Conservation (phyloP, 2,329 filamentous ascomycete genomes). For the Neonectria hederae region DNA sequence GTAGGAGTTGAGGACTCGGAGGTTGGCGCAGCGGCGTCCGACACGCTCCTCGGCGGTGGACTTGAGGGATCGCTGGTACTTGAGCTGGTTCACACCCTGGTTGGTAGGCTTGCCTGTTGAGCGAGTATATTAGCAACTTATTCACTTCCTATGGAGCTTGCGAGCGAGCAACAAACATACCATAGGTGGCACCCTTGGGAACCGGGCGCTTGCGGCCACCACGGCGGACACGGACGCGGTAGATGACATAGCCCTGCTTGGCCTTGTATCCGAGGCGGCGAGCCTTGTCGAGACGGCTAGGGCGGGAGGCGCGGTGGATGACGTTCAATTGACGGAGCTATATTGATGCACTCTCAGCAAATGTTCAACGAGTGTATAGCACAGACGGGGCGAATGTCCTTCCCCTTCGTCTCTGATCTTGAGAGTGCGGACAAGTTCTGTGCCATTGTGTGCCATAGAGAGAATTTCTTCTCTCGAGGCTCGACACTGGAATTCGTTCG, state of each 20-base stretch:
- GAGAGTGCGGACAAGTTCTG: conserved; percentile 7
- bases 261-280: conserved; percentile 99
- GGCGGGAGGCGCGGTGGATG: conserved; percentile 98
- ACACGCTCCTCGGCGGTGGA: conserved; percentile 99
- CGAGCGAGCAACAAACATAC: conserved; percentile 62
- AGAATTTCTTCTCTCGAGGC: conserved; percentile 30
- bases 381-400: conserved; percentile 50
- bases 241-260: conserved; percentile 99
- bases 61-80: conserved; percentile 99
- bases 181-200: conserved; percentile 98
- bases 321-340: conserved; percentile 99
- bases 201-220: conserved; percentile 98
- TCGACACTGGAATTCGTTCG: conserved; percentile 23
- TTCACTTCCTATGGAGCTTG: neutral
- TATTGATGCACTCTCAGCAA: conserved; percentile 99
- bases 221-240: conserved; percentile 97
- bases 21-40: conserved; percentile 97
- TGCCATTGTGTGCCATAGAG: conserved; percentile 4
- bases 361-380: conserved; percentile 99
- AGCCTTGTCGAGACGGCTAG: conserved; percentile 99
- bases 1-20: conserved; percentile 99
- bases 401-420: conserved; percentile 18
- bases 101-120: conserved; percentile 97
- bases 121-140: conserved; percentile 33
- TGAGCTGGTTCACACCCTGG: conserved; percentile 99